Conservation (phyloP, 371 early-diverging fungal species). For the Mucor saturninus region DNA sequence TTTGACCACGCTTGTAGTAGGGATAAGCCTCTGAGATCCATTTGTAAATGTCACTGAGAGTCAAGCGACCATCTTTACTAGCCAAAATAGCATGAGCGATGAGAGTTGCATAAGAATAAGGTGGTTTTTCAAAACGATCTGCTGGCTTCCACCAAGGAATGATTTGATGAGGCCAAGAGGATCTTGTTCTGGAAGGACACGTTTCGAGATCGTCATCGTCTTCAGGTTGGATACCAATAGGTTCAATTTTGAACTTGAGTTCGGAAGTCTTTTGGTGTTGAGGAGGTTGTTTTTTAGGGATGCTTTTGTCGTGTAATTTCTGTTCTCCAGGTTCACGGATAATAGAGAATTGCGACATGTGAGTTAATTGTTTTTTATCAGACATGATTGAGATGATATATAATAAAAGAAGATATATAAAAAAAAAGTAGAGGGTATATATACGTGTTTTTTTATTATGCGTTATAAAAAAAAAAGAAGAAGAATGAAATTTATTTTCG, state of each 20-base stretch:
- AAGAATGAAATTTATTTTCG: neutral
- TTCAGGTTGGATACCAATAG: constrained; percentile 45
- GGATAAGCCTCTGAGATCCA: constrained; percentile 86
- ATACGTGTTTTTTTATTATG: constrained; percentile 3
- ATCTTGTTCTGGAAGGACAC: constrained; percentile 45
- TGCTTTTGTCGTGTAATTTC: constrained; percentile 7
- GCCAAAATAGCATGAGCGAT: constrained; percentile 91
- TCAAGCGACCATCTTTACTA: constrained; percentile 75
- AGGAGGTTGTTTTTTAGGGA: constrained; percentile 3
- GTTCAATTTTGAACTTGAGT: constrained; percentile 44
- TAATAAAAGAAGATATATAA: constrained; percentile 3
- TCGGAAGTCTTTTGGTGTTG: constrained; percentile 19
- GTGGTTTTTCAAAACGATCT: constrained; percentile 70
- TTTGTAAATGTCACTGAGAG: constrained; percentile 91
- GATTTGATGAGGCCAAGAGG: constrained; percentile 48
- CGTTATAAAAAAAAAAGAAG: constrained; percentile 4
- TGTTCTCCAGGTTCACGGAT: constrained; percentile 30
- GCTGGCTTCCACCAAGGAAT: constrained; percentile 53
- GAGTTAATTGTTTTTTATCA: constrained; percentile 12
- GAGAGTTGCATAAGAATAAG: constrained; percentile 90
- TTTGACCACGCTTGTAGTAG: constrained; percentile 73
- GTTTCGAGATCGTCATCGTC: constrained; percentile 52
- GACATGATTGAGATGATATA: constrained; percentile 14
- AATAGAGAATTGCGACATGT: constrained; percentile 35
- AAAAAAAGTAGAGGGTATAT: constrained; percentile 2